Evolutionary conservation across 2,329 filamentous ascomycete genomes (phyloP).

Genomic region (Aureobasidium sp.): DNA sequence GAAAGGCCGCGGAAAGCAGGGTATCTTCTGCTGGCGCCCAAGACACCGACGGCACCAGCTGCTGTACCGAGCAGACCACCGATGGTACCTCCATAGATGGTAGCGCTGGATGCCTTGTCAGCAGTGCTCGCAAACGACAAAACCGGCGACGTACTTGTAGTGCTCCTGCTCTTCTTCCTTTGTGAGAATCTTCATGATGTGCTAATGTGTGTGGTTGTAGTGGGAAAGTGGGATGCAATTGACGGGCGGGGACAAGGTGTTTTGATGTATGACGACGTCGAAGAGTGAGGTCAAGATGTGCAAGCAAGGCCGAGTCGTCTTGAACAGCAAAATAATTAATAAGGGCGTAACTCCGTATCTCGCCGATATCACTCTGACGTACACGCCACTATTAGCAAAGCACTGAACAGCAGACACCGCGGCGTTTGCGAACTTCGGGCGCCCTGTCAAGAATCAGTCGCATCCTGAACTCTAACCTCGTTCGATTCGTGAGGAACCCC

Average conservation of each 20-base stretch:
- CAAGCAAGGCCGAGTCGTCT: neutral
- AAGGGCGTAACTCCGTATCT: neutral
- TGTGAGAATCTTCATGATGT: conserved; percentile 82
- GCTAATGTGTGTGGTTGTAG: conserved; percentile 20
- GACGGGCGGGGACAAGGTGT: neutral
- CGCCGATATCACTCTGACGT: neutral
- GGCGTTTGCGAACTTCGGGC: neutral
- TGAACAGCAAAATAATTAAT: neutral
- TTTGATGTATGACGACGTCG: conserved; percentile 4
- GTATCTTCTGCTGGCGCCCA: conserved; percentile 61
- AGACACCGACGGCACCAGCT: conserved; percentile 58
- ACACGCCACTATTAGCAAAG: neutral
- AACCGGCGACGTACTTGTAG: conserved; percentile 50
- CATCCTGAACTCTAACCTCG: neutral
- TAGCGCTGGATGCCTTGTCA: conserved; percentile 41
- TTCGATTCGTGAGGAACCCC: neutral
- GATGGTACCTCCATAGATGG: conserved; percentile 67
- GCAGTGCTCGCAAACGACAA: neutral
- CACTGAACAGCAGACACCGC: neutral
- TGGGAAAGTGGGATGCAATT: neutral
- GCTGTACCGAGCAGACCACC: conserved; percentile 63
- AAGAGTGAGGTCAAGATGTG: conserved; percentile 4
- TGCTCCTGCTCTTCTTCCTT: conserved; percentile 86
- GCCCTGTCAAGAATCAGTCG: neutral
- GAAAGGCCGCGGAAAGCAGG: conserved; percentile 72